Evolutionary conservation across 2,329 filamentous ascomycete genomes (phyloP).

Genomic region (Blastomyces percursus): DNA sequence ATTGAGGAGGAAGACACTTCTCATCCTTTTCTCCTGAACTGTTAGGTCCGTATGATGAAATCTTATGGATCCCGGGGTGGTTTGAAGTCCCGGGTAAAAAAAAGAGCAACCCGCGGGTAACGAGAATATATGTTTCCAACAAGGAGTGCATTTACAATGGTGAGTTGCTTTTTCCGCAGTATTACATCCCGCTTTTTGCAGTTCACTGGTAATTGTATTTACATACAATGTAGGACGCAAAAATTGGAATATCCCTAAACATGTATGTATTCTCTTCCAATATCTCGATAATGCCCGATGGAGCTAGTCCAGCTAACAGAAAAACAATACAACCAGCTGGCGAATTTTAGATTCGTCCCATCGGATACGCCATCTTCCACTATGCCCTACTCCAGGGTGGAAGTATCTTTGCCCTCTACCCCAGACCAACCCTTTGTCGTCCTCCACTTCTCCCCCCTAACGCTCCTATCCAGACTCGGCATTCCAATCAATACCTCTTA

Average conservation of each 20-base stretch:
- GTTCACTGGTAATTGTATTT: not conserved
- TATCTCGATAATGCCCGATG: not conserved
- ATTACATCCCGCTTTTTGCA: not conserved
- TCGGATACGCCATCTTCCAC: not conserved
- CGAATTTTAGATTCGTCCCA: slow-evolving; percentile 2
- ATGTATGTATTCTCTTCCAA: not conserved
- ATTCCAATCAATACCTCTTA: not conserved
- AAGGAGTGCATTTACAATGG: slow-evolving; percentile 2
- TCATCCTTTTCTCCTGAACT: not conserved
- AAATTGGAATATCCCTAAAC: slow-evolving; percentile 5
- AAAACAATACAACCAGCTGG: not conserved
- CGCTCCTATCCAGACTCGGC: not conserved
- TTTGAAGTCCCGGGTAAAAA: not conserved
- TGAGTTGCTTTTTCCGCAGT: not conserved
- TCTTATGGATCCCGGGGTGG: not conserved
- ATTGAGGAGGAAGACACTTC: not conserved
- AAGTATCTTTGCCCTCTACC: not conserved
- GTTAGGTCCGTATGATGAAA: slow-evolving; percentile 3
- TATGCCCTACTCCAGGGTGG: slow-evolving; percentile 1
- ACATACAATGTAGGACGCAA: not conserved
- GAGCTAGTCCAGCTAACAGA: not conserved
- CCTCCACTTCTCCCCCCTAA: not conserved
- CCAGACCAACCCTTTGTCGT: slow-evolving; percentile 3
- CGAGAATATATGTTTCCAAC: slow-evolving; percentile 3
- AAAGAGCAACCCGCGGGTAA: not conserved